phyloP scores from a whole-genome alignment of 1,284 basidiomycete species.

The Chiua sp. region DNA sequence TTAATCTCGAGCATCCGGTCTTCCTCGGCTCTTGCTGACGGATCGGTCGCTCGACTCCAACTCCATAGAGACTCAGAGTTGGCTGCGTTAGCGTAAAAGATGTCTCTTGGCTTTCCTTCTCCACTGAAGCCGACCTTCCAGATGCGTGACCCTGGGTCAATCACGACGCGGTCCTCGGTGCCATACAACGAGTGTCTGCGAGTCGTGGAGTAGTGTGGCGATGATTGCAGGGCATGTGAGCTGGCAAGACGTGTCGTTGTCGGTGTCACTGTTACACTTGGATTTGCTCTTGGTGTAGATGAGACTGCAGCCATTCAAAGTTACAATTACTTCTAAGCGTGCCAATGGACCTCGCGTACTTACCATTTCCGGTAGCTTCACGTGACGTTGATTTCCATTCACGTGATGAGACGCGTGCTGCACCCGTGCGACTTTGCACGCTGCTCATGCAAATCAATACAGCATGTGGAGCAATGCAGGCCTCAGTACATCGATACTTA shows the following conservation, averaged over 20 bases:
- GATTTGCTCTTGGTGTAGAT: constrained; percentile 31
- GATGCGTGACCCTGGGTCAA: constrained; percentile 83
- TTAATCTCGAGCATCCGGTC: constrained; percentile 71
- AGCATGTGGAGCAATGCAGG: constrained; percentile 34
- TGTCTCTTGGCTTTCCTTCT: constrained; percentile 81
- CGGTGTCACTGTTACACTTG: constrained; percentile 47
- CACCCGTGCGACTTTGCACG: neutral
- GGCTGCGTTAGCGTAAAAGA: constrained; percentile 61
- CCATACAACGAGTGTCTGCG: constrained; percentile 83
- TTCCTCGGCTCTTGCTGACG: constrained; percentile 69
- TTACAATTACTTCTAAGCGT: neutral
- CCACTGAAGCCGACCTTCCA: constrained; percentile 94
- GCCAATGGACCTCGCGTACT: neutral
- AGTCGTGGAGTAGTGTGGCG: constrained; percentile 79
- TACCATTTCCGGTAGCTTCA: constrained; percentile 7
- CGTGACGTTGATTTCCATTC: constrained; percentile 19
- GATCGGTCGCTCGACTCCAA: constrained; percentile 58
- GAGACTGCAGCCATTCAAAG: constrained; percentile 30
- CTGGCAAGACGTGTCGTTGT: constrained; percentile 53
- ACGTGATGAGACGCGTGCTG: constrained; percentile 29
- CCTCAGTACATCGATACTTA: constrained; percentile 35
- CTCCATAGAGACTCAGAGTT: constrained; percentile 61
- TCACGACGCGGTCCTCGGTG: constrained; percentile 84
- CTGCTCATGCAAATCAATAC: constrained; percentile 1
- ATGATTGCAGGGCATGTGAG: constrained; percentile 61